Base-by-base conservation (phyloP, 2,329 filamentous ascomycete genomes). In the Cercospora zeina region DNA sequence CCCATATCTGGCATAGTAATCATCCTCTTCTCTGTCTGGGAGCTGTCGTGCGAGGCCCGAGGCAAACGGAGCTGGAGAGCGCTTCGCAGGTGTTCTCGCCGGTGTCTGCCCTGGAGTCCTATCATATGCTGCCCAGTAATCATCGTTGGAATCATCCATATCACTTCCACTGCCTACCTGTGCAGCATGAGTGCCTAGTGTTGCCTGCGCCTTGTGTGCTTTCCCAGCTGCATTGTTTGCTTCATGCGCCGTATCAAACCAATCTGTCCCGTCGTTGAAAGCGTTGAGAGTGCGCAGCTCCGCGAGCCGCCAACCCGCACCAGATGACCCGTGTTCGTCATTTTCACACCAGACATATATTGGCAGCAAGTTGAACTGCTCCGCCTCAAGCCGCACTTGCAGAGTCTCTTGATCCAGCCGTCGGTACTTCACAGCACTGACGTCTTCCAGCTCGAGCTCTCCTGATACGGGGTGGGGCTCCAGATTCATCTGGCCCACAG, bases 381-480 rank as follows among this genome's bases (percentile, higher is more conserved):
- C 75, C 27, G 92, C 76, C 2, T 83, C 81, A 6, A 90, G 80
- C 31, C 89, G 79, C 3, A 86, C 82, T 69, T 93, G 88, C 56
- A 93, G 75, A 0, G 90, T 95, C 76, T 95, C 90, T 49, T 83
- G 77, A 70, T 95, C 90, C 36, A 90, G 74, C n/a, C 89, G 81
- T 63, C 85, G 81, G 76, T 87, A 93, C 58, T 83, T 81, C 34
- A 85, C 78, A 30, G 82, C 80, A 62, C 85, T 80, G 7, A 85
- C 82, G 61, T 91, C 88, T 61, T 90, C 87, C 19, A 93, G 77
- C 76, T 93, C 90, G 58, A 93, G 84, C 74, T 93, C 89, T 58
- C 89, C 90, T 2, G 89, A 91, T 4, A 89, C 85, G 2, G 90
- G 90, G 70, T 95, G 90, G n/a, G 89, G 89, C 74, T 93, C 89